Evolutionary conservation across 768 basidiomycete species (phyloP).

Genomic region (Saitozyma sp.): DNA sequence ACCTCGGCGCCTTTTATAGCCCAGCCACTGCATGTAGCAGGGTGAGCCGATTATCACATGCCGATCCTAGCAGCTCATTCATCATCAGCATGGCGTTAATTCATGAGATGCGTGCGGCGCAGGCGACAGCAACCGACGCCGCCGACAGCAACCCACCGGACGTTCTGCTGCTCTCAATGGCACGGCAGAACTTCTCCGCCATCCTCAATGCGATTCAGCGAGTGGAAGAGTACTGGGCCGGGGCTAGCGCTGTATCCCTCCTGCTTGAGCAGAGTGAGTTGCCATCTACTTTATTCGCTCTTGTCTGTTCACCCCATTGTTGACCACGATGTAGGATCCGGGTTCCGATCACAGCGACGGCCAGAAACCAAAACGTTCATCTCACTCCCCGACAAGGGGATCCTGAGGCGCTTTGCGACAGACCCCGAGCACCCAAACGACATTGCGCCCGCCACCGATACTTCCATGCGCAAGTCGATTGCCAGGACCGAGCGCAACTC

Average conservation of each 20-base stretch:
- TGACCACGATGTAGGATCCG: slow-evolving; percentile 39
- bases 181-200: slow-evolving; percentile 39
- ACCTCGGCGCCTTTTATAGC: slow-evolving; percentile 35
- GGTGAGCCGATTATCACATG: slow-evolving; percentile 17
- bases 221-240: slow-evolving; percentile 44
- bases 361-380: slow-evolving; percentile 39
- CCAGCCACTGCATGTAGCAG: slow-evolving; percentile 43
- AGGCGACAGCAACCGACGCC: neutral
- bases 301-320: no score
- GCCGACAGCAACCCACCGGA: slow-evolving; percentile 39
- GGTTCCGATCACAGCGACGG: slow-evolving; percentile 14
- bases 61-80: neutral
- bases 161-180: slow-evolving; percentile 37
- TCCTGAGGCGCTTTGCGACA: slow-evolving; percentile 41
- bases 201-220: slow-evolving; percentile 30
- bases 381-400: slow-evolving; percentile 45
- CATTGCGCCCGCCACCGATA: slow-evolving; percentile 39
- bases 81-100: slow-evolving; percentile 39
- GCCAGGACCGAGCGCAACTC: slow-evolving; percentile 27
- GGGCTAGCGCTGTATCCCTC: slow-evolving; percentile 29
- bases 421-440: slow-evolving; percentile 39
- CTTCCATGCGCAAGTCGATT: slow-evolving; percentile 42
- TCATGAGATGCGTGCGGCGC: slow-evolving; percentile 35
- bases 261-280: no score
- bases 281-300: no score